Percentiles rank a stretch among this genome's conserved stretches.
These are phyloP conservation scores for Lachnellula cervina DNA, from an alignment of 2,329 filamentous ascomycete genomes.

Conservation along the genomic window DNA sequence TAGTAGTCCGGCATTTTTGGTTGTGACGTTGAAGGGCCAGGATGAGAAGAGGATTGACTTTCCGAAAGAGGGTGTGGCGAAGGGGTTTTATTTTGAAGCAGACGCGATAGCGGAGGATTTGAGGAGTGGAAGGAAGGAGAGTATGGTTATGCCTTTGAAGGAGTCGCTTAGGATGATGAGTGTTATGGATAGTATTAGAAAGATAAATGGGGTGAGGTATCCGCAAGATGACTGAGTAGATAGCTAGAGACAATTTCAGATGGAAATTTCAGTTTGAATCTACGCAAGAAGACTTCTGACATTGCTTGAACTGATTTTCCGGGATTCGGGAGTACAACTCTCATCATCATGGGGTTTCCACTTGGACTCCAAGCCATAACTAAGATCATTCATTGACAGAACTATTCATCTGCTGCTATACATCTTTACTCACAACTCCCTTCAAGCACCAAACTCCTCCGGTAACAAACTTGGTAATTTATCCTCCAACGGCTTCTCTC, in stretches of 20 bases:
- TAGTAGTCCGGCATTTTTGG: neutral
- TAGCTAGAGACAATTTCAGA: no score
- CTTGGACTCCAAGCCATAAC: no score
- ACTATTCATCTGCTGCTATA: no score
- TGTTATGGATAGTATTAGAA: constrained; percentile 61
- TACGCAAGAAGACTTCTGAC: no score
- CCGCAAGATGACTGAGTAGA: constrained; percentile 32
- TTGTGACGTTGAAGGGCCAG: constrained; percentile 28
- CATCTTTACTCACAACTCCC: constrained; percentile 12
- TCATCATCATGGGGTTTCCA: no score
- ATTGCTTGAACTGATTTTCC: no score
- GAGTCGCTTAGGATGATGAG: constrained; percentile 64
- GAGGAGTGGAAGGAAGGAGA: constrained; percentile 54
- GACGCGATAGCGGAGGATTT: constrained; percentile 58
- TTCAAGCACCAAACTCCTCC: neutral
- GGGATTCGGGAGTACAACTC: no score
- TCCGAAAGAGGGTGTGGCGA: constrained; percentile 40
- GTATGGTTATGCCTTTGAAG: constrained; percentile 47
- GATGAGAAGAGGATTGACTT: constrained; percentile 23
- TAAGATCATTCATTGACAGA: no score
- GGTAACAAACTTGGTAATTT: constrained; percentile 32
- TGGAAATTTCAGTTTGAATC: no score
- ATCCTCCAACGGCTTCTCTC: constrained; percentile 46
- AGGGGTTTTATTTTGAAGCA: constrained; percentile 64
- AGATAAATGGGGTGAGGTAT: constrained; percentile 54